Base-by-base conservation (phyloP, 768 basidiomycete species). In the Heimioporus sp. region DNA sequence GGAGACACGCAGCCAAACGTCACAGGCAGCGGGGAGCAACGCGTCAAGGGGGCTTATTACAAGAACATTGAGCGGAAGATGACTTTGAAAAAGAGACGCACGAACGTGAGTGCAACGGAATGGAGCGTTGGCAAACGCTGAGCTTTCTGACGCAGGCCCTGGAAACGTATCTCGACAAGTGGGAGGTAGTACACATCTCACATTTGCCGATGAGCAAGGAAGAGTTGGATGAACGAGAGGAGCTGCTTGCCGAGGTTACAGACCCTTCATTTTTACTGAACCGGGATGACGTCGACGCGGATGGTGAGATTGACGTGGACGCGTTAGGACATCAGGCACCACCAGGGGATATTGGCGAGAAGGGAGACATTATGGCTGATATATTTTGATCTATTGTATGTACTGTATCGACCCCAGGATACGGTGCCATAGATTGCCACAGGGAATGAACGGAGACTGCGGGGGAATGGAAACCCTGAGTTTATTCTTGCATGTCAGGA, bases 61-160 rank as follows among this genome's bases (percentile, higher is more conserved):
- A 93, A 91, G 70, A 86, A 85, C 63, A 90, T 93, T 48, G 89
- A 91, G 70, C 82, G 90, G 42, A 92, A 92, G 71, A 92, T 92
- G 85, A 76, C 81, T 20, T 74, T 93, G 38, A 92, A 92, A 70
- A 92, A 91, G 74, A 90, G 85, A 67, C 82, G 91, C 9, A 80
- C 80, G 16, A 88, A 89, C 65, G 90, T 91, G 55, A 67, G 81
- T 74, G 16, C 7, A 7, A 7, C 24, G 6, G 24, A 28, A 7
- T 28, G 24, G 3, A 28, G 24, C 5, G 24, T 28, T 28, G 24
- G 24, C 24, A 28, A 28, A 4, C 6, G 24, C 24, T 28, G 24
- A 28, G 24, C 7, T 28, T 4, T 28, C 24, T 28, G 24, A 28
- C 7, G 24, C 24, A 90, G 87, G 76, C 73, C 30, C 81, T 83